These are phyloP conservation scores for Clonostachys byssicola DNA, from an alignment of 2,329 filamentous ascomycete species.

Conservation along the genomic window DNA sequence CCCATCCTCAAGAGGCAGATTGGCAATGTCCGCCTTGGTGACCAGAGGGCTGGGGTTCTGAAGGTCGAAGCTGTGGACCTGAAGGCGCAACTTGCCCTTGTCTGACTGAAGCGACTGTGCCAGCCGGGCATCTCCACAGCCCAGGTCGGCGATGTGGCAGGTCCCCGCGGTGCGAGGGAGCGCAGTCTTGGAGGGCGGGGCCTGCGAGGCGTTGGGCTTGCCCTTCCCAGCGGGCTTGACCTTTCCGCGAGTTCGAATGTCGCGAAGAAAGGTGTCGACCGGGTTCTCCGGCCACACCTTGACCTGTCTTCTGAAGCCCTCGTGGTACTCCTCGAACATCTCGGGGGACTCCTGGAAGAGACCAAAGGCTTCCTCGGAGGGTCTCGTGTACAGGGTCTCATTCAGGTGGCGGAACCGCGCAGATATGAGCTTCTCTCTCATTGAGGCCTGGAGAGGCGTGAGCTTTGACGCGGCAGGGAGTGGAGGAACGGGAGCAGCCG, in stretches of 20 bases:
- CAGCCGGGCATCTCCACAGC: slow-evolving; percentile 87
- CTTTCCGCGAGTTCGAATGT: slow-evolving; percentile 65
- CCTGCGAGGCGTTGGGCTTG: not conserved
- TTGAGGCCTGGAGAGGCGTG: slow-evolving; percentile 87
- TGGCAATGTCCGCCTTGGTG: slow-evolving; percentile 83
- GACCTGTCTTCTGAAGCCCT: slow-evolving; percentile 93
- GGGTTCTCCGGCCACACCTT: slow-evolving; percentile 96
- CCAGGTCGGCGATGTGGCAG: slow-evolving; percentile 83
- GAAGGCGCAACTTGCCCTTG: slow-evolving; percentile 63
- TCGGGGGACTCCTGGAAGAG: slow-evolving; percentile 84
- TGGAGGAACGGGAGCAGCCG: slow-evolving; percentile 21
- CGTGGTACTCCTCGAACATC: slow-evolving; percentile 95
- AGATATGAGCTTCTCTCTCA: slow-evolving; percentile 92
- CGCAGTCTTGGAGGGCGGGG: slow-evolving; percentile 26
- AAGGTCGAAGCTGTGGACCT: slow-evolving; percentile 82
- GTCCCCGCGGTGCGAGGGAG: slow-evolving; percentile 69
- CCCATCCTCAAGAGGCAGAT: slow-evolving; percentile 70
- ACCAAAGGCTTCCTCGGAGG: slow-evolving; percentile 75
- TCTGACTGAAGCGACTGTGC: slow-evolving; percentile 63
- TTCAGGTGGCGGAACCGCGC: slow-evolving; percentile 97
- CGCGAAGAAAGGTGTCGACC: slow-evolving; percentile 77
- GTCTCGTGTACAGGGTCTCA: slow-evolving; percentile 90
- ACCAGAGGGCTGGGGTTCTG: slow-evolving; percentile 73
- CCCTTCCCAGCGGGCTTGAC: slow-evolving; percentile 25
- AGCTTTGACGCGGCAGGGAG: slow-evolving; percentile 49